Evolutionary conservation across 208 protist genomes (phyloP).

Genomic region (Trichomonas gallinae): DNA sequence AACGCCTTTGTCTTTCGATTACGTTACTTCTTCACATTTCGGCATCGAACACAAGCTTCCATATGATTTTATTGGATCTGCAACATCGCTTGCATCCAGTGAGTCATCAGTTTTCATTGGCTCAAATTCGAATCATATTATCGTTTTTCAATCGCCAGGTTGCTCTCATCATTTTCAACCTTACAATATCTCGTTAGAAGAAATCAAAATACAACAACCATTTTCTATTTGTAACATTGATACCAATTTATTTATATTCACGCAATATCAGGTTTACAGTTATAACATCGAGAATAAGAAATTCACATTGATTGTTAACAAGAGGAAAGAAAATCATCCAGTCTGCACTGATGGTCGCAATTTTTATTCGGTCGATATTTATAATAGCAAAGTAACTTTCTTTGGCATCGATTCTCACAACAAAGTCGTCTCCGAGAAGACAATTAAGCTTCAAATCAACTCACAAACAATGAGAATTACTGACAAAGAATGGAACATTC

Average conservation of each 20-base stretch:
- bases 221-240: not conserved
- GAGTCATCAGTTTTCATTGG: not conserved
- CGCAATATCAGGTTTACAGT: not conserved
- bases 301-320: not conserved
- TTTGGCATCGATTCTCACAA: not conserved
- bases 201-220: not conserved
- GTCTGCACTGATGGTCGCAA: not conserved
- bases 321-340: not conserved
- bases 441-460: not conserved
- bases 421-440: not conserved
- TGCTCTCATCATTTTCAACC: not conserved
- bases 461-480: not conserved
- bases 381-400: not conserved
- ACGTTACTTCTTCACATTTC: not conserved
- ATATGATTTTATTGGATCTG: not conserved
- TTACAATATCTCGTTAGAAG: not conserved
- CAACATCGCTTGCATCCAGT: not conserved
- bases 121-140: not conserved
- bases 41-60: not conserved
- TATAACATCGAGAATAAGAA: not conserved
- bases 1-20: not conserved
- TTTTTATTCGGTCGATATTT: not conserved
- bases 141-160: not conserved
- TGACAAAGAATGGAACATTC: not conserved
- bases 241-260: not conserved